Base-by-base conservation (phyloP, 2,329 filamentous ascomycete species). In the Sporothrix humicola region DNA sequence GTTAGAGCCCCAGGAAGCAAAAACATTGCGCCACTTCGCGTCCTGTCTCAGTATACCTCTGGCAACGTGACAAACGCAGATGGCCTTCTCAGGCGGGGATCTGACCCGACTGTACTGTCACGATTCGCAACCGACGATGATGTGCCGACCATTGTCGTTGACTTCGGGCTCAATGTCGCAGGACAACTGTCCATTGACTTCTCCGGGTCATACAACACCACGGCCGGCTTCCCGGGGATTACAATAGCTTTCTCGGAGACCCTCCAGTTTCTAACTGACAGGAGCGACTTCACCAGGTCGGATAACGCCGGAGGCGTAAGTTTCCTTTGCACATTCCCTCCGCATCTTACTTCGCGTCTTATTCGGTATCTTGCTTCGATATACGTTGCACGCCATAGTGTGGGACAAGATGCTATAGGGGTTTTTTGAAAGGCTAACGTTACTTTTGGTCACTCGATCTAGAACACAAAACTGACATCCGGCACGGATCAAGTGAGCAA, bases 231-330 rank as follows among this genome's bases (percentile, higher is more conserved):
- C 71, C 85, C 81, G 0, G 85, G 85, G 0, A 77, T 87, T n/a
- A 79, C 81, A 50, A 76, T 87, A 31, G 83, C 83, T 12, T 87
- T 87, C 75, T 87, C 85, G 0, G 85, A 87, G 77, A 84, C 84
- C 0, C 76, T 85, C 48, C 79, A 85, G 74, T 85, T 81, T 70
- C 80, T 87, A 17, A 80, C 79, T 0, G 76, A 84, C 72, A 78
- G 82, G 15, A 85, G 84, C 73, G 85, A 87, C 75, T 87, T 86
- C 72, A 84, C 84, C 1, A 79, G 85, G 54, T 87, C 85, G 9
- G 80, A 86, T 71, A 86, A 85, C 73, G 83, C 81, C 15, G 50
- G 73, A 46, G 76, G 76, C 72, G 77, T 79, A 74, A 77, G 79
- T 77, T 37, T 17, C 17, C 23, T 56, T 31, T 1, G 7, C 46